Evolutionary conservation across 2,329 filamentous ascomycete species (phyloP).

Genomic region (Xylariaceae sp.): DNA sequence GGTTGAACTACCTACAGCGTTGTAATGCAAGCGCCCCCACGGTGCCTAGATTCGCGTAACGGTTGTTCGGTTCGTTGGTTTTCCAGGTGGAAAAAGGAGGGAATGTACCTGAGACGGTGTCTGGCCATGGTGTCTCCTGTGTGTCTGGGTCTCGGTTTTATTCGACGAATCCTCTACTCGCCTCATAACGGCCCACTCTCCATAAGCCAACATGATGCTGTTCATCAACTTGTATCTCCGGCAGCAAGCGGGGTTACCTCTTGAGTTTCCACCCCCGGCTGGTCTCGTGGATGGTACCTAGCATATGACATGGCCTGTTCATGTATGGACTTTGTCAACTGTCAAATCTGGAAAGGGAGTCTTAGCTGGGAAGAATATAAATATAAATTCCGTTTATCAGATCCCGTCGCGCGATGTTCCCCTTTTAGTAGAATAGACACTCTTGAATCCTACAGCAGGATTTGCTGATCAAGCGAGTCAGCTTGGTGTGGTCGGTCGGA

Average conservation of each 20-base stretch:
- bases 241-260: conserved; percentile 8
- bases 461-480: not conserved
- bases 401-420: not conserved
- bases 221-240: conserved; percentile 7
- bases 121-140: not conserved
- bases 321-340: conserved; percentile 1
- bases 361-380: no score
- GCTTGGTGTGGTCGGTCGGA: not conserved
- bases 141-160: conserved; percentile 8
- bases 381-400: not conserved
- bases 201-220: conserved; percentile 3
- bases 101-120: conserved; percentile 15
- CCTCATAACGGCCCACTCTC: conserved; percentile 6
- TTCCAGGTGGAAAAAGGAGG: conserved; percentile 7
- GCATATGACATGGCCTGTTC: not conserved
- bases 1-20: conserved; percentile 7
- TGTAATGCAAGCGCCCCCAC: conserved; percentile 4
- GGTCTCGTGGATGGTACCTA: not conserved
- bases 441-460: not conserved
- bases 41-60: conserved; percentile 12
- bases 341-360: not conserved
- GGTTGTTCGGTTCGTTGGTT: conserved; percentile 9
- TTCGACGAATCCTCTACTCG: conserved; percentile 8
- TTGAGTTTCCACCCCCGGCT: conserved; percentile 7
- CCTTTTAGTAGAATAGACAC: not conserved